Evolutionary conservation across 1,139 yeast species (phyloP).

Genomic region (Protomyces inouyei): DNA sequence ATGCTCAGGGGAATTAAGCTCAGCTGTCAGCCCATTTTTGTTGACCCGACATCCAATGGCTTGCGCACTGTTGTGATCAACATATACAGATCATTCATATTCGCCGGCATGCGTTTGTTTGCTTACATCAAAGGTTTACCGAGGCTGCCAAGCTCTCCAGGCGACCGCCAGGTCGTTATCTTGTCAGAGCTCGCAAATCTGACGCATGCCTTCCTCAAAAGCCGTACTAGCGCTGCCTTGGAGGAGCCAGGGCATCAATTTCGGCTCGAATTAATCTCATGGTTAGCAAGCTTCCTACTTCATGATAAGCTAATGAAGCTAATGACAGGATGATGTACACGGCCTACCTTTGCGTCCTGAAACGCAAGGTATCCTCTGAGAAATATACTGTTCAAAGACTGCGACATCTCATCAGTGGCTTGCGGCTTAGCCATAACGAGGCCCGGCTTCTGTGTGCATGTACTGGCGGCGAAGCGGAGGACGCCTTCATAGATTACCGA

Average conservation of each 20-base stretch:
- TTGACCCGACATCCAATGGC: slow-evolving; percentile 30
- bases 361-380: neutral
- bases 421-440: too few species aligned
- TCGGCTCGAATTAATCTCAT: neutral
- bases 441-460: too few species aligned
- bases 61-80: slow-evolving; percentile 30
- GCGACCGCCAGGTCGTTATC: neutral
- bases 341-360: neutral
- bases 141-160: neutral
- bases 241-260: too few species aligned
- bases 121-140: slow-evolving; percentile 2
- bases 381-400: too few species aligned
- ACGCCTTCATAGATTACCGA: too few species aligned
- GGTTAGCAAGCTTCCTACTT: neutral
- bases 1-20: slow-evolving; percentile 18
- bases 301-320: neutral
- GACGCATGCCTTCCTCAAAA: neutral
- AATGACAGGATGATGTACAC: neutral
- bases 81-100: slow-evolving; percentile 30
- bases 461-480: too few species aligned
- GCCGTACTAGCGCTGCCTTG: neutral
- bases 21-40: slow-evolving; percentile 26
- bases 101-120: slow-evolving; percentile 31
- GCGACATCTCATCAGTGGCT: too few species aligned
- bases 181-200: neutral